phyloP scores from a whole-genome alignment of 352 stramenopile species.

The Globisporangium abappressorium region DNA sequence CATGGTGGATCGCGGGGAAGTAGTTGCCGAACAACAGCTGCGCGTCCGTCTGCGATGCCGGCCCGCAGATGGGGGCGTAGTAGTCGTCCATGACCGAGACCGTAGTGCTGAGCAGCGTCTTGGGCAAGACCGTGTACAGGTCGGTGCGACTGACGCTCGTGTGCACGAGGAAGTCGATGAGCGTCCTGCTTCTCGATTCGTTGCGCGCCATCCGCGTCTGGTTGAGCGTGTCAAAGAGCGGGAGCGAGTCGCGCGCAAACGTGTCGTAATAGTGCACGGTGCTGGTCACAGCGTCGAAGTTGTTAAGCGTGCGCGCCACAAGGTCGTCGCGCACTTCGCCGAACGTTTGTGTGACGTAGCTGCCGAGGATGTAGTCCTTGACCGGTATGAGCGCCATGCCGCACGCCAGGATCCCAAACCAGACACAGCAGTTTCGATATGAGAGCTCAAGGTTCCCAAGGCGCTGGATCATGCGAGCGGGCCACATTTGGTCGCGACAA shows the following conservation, averaged over 20 bases:
- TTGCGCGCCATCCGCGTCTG: constrained; percentile 14
- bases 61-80: constrained; percentile 32
- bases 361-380: constrained; percentile 44
- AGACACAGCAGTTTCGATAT: constrained; percentile 21
- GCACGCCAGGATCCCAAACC: constrained; percentile 20
- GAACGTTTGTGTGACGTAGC: constrained; percentile 39
- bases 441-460: constrained; percentile 18
- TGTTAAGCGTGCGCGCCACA: constrained; percentile 29
- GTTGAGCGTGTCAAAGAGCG: constrained; percentile 21
- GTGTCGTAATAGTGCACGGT: constrained; percentile 36
- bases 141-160: constrained; percentile 27
- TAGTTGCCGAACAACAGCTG: constrained; percentile 39
- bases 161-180: constrained; percentile 34
- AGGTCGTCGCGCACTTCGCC: constrained; percentile 37
- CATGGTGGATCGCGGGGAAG: constrained; percentile 34
- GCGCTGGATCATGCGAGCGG: not conserved
- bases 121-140: constrained; percentile 23
- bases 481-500: not conserved
- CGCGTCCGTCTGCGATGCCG: constrained; percentile 20
- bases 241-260: constrained; percentile 23
- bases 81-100: constrained; percentile 39
- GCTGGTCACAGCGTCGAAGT: constrained; percentile 29
- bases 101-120: constrained; percentile 14
- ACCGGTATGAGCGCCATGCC: constrained; percentile 24
- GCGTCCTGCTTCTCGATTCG: constrained; percentile 10